Conservation (phyloP, 768 basidiomycete genomes). For the Suillus subalutaceus region DNA sequence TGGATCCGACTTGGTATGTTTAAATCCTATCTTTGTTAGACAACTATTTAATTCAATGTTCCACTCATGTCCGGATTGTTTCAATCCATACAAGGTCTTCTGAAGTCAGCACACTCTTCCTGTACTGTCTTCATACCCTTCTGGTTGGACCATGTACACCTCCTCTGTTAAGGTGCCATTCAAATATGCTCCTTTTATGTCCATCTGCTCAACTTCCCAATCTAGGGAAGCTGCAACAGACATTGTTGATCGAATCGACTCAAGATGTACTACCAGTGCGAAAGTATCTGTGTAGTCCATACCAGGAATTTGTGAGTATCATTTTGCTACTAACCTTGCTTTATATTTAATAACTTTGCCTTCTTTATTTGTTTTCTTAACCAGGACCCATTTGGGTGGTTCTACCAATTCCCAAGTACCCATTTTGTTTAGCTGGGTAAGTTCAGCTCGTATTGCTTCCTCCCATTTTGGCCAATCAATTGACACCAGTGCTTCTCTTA, state of each 20-base stretch:
- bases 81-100: conserved; percentile 32
- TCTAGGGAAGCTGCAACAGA: conserved; percentile 21
- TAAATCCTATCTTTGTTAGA: conserved; percentile 26
- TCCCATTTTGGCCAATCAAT: conserved; percentile 10
- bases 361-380: conserved; percentile 13
- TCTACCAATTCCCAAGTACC: conserved; percentile 28
- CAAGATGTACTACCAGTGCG: conserved; percentile 28
- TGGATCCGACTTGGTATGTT: conserved; percentile 17
- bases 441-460: conserved; percentile 4
- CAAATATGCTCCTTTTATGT: conserved; percentile 33
- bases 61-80: conserved; percentile 34
- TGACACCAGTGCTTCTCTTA: not conserved
- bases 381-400: conserved; percentile 35
- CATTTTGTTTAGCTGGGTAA: conserved; percentile 1
- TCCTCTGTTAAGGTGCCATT: conserved; percentile 34
- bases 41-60: conserved; percentile 27
- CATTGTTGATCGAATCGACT: conserved; percentile 26
- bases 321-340: conserved; percentile 41
- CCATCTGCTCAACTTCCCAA: conserved; percentile 33
- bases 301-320: conserved; percentile 40
- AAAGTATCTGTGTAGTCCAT: conserved; percentile 40
- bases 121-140: conserved; percentile 24
- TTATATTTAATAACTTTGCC: conserved; percentile 26
- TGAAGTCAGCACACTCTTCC: conserved; percentile 20
- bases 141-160: conserved; percentile 36